These are phyloP conservation scores for Stygiomarasmius scandens DNA, from an alignment of 1,284 basidiomycete genomes.

Conservation along the genomic window DNA sequence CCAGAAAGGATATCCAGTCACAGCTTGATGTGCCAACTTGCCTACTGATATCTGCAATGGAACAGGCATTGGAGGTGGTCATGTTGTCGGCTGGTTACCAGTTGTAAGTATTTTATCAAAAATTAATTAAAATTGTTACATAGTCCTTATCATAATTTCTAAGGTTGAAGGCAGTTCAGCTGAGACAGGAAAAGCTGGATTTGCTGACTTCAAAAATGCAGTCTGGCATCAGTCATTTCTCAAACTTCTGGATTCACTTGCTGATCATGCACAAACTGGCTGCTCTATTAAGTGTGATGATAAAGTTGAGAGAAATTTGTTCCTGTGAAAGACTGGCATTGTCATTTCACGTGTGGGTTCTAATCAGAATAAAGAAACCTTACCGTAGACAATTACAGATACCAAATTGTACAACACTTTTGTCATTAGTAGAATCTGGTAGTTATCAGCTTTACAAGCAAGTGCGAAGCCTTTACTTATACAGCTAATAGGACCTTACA, in stretches of 20 bases:
- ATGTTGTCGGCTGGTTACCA: constrained; percentile 46
- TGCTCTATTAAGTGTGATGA: constrained; percentile 28
- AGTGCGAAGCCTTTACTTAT: too few relatives aligned
- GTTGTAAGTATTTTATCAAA: background rate
- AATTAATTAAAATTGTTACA: too few relatives aligned
- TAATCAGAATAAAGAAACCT: too few relatives aligned
- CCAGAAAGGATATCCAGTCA: constrained; percentile 35
- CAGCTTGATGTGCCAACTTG: constrained; percentile 39
- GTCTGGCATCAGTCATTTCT: constrained; percentile 36
- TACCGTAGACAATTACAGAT: too few relatives aligned
- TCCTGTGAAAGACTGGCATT: too few relatives aligned
- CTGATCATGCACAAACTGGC: constrained; percentile 25
- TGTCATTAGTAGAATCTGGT: too few relatives aligned
- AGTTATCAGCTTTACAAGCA: too few relatives aligned
- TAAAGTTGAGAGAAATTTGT: constrained; percentile 13
- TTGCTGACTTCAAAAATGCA: constrained; percentile 31
- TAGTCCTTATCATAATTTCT: too few relatives aligned
- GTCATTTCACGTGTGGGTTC: too few relatives aligned
- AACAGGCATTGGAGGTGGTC: constrained; percentile 35
- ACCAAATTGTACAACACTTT: too few relatives aligned
- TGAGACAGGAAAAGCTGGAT: constrained; percentile 29
- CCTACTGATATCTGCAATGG: constrained; percentile 40
- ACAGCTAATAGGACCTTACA: too few relatives aligned
- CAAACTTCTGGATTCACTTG: constrained; percentile 28
- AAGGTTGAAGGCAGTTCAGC: constrained; percentile 29